Conservation (phyloP, 2,329 filamentous ascomycete genomes). For the Colletotrichum ledebouriae region DNA sequence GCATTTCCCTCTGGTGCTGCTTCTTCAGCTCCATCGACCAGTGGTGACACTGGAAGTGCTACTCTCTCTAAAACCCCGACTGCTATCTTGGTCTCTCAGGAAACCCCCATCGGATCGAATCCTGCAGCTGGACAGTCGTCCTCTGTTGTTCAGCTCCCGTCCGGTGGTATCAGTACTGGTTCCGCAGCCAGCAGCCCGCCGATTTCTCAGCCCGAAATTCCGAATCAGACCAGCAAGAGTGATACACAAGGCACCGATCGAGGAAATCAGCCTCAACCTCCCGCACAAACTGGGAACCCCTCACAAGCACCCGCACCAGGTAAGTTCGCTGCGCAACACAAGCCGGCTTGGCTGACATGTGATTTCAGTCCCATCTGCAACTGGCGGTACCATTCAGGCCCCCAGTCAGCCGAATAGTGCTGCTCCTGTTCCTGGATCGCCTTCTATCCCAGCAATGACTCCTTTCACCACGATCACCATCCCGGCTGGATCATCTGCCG, state of each 20-base stretch:
- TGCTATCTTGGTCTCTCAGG: background rate
- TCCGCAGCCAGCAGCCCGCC: background rate
- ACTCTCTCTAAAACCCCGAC: background rate
- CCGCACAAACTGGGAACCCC: background rate
- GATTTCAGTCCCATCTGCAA: background rate
- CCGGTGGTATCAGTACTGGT: too few relatives aligned
- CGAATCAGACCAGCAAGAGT: background rate
- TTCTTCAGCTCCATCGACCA: background rate
- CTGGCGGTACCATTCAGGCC: background rate
- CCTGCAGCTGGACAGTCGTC: background rate
- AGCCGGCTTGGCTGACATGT: background rate
- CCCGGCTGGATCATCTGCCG: background rate
- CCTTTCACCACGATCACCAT: background rate
- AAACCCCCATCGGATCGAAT: rapidly evolving
- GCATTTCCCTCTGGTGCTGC: background rate
- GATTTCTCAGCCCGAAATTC: background rate
- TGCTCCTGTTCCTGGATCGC: background rate
- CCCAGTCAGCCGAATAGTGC: background rate
- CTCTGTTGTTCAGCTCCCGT: background rate
- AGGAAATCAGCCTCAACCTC: background rate
- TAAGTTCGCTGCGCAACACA: background rate
- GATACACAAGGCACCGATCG: background rate
- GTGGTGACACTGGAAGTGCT: background rate
- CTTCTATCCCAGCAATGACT: background rate
- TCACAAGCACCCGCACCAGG: background rate